These are phyloP conservation scores for Hamamelis virginiana DNA, from an alignment of 164 flowering plant species.

Conservation along the genomic window DNA sequence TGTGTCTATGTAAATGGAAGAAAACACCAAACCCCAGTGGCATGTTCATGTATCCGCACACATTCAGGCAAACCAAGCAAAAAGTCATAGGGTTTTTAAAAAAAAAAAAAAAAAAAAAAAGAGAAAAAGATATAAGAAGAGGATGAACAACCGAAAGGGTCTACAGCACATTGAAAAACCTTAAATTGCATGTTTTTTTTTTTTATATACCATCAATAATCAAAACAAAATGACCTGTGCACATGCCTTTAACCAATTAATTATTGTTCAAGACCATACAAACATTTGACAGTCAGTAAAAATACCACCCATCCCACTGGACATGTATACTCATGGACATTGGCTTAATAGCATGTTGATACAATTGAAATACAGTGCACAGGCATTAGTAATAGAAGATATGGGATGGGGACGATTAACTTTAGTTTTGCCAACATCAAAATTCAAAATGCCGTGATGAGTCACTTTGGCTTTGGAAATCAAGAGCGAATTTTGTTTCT, in stretches of 20 bases:
- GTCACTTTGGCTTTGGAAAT: constrained; percentile 19
- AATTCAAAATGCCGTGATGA: constrained; percentile 25
- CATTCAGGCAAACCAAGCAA: too few relatives aligned
- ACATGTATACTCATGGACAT: constrained; percentile 7
- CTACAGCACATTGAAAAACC: constrained; percentile 9
- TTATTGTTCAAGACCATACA: constrained; percentile 39
- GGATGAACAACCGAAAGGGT: constrained; percentile 10
- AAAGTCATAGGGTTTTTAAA: too few relatives aligned
- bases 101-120: too few relatives aligned
- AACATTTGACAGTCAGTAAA: constrained; percentile 14
- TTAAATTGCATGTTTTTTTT: constrained; percentile 10
- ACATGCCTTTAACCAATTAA: constrained; percentile 36
- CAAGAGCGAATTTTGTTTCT: constrained; percentile 11
- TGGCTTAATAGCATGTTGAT: constrained; percentile 15
- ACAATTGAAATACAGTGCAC: constrained; percentile 34
- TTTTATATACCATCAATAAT: constrained; percentile 17
- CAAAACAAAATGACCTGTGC: constrained; percentile 31
- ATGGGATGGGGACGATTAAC: constrained; percentile 18
- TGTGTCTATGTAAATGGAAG: too few relatives aligned
- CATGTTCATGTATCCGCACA: too few relatives aligned
- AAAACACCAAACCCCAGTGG: too few relatives aligned
- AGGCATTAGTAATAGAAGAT: constrained; percentile 26
- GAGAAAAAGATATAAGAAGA: constrained; percentile 7
- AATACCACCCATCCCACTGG: constrained; percentile 4
- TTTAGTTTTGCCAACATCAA: constrained; percentile 32